A percentile compares a stretch with the other conserved stretches of the same genome.
Evolutionary conservation across 2,329 filamentous ascomycete species (phyloP).

Genomic region (Ophiostoma ips): DNA sequence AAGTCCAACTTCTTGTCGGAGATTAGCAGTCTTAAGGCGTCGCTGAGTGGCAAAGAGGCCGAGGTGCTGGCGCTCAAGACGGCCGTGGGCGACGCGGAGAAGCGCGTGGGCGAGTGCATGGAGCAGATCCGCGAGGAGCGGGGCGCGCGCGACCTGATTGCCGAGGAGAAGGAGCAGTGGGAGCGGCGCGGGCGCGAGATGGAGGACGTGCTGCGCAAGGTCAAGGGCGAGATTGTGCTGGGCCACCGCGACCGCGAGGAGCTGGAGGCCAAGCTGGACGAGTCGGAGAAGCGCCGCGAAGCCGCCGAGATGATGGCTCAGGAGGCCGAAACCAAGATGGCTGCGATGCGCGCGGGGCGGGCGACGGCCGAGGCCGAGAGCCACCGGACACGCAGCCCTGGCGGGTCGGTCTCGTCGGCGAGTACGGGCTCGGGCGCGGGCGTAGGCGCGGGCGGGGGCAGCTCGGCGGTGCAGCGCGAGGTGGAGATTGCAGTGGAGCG

Average conservation of each 20-base stretch:
- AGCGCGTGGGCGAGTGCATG: conserved; percentile 73
- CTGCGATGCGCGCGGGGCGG: conserved; percentile 54
- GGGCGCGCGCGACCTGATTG: conserved; percentile 53
- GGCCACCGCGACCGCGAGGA: conserved; percentile 72
- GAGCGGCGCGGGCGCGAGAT: conserved; percentile 76
- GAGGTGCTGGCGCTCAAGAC: conserved; percentile 79
- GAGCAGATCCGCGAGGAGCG: conserved; percentile 72
- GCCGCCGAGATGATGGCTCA: conserved; percentile 63
- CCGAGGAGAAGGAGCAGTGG: conserved; percentile 68
- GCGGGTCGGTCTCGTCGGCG: conserved; percentile 29
- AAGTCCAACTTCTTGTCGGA: conserved; percentile 86
- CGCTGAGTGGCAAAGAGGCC: conserved; percentile 81
- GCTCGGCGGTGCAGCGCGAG: conserved; percentile 32
- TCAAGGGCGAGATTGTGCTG: conserved; percentile 67
- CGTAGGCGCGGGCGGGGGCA: no score
- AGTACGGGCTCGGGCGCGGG: no score
- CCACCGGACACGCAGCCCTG: background rate
- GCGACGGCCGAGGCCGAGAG: conserved; percentile 18
- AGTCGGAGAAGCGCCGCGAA: conserved; percentile 59
- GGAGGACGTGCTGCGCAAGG: conserved; percentile 63
- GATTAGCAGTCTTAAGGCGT: conserved; percentile 87
- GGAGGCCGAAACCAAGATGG: conserved; percentile 63
- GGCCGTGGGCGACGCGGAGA: conserved; percentile 80
- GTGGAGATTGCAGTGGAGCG: conserved; percentile 79
- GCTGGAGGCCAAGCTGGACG: conserved; percentile 60